These are phyloP conservation scores for Aspergillus biplanus DNA, from an alignment of 495 filamentous ascomycete genomes.

Conservation along the genomic window DNA sequence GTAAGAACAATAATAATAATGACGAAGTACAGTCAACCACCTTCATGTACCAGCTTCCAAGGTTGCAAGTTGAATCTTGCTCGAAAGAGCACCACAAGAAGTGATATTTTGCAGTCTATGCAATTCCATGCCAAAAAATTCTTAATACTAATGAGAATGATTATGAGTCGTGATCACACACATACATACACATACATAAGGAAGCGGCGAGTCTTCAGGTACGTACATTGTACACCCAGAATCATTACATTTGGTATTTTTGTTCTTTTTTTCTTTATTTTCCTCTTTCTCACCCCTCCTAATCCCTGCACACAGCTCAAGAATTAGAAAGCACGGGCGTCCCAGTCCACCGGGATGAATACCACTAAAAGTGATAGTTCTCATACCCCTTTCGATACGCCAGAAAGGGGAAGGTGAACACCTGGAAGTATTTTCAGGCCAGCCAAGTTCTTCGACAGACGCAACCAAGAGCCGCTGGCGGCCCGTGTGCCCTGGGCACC, in stretches of 20 bases:
- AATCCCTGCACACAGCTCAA: neutral
- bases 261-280: slow-evolving; percentile 1
- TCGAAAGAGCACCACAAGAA: neutral
- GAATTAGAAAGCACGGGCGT: slow-evolving; percentile 28
- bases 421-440: neutral
- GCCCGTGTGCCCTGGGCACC: neutral
- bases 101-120: neutral
- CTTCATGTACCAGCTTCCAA: no score
- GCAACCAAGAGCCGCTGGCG: neutral
- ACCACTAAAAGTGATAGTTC: neutral
- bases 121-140: no score
- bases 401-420: neutral
- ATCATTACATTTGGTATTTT: neutral
- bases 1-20: no score
- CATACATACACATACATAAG: no score
- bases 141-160: no score
- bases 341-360: slow-evolving; percentile 25
- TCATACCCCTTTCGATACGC: neutral
- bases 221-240: neutral
- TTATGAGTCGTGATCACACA: no score
- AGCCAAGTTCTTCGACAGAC: neutral
- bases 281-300: neutral
- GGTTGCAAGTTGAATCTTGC: neutral
- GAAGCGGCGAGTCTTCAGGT: neutral
- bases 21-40: no score